These are phyloP conservation scores for Cucurbita pepo DNA, from an alignment of 306 rosid genomes.

Conservation along the genomic window DNA sequence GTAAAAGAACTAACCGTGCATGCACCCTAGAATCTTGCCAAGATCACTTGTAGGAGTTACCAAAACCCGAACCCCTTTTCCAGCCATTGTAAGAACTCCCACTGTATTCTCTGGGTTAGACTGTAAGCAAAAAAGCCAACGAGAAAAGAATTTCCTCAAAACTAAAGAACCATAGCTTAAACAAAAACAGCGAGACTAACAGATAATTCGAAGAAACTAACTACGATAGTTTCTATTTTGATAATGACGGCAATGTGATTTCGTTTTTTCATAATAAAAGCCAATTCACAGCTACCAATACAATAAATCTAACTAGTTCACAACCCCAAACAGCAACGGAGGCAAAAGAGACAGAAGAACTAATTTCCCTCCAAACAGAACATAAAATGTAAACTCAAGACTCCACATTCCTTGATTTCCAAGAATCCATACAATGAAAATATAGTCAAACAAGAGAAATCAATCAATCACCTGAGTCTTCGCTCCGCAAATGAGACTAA, in stretches of 20 bases:
- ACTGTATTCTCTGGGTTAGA: conserved; percentile 89
- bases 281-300: conserved; percentile 71
- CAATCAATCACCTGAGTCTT: conserved; percentile 55
- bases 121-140: conserved; percentile 14
- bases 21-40: conserved; percentile 85
- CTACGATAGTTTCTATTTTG: not conserved
- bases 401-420: not conserved
- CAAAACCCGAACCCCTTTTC: conserved; percentile 80
- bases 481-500: conserved; percentile 86
- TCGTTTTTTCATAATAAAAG: not conserved
- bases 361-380: conserved; percentile 53
- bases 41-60: conserved; percentile 88
- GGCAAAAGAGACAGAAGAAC: conserved; percentile 62
- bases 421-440: not conserved
- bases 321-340: not conserved
- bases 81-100: conserved; percentile 90
- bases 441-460: not conserved
- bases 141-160: not conserved
- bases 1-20: conserved; percentile 58
- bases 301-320: not conserved
- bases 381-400: not conserved
- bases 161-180: not conserved
- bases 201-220: not conserved
- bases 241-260: not conserved
- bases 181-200: not conserved